These are phyloP conservation scores for Triticum urartu DNA, from an alignment of 176 grass and related monocot genomes.

Conservation along the genomic window DNA sequence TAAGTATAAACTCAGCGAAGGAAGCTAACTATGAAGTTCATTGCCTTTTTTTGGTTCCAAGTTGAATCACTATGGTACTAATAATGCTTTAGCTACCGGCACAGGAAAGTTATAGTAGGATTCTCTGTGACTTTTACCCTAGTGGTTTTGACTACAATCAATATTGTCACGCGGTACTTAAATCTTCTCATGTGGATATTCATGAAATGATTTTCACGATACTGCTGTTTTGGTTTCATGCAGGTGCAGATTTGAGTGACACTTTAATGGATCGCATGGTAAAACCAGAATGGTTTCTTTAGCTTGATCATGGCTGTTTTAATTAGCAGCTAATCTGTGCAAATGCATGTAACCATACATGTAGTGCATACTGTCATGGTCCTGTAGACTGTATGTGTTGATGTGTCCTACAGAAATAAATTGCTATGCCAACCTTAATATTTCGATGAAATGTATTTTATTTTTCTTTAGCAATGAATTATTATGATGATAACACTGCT, in stretches of 20 bases:
- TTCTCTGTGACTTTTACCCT: not conserved
- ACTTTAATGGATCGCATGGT: slow-evolving; percentile 98
- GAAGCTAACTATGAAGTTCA: not conserved
- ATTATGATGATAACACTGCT: not conserved
- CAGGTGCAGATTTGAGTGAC: slow-evolving; percentile 95
- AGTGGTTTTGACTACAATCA: not conserved
- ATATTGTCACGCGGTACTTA: not conserved
- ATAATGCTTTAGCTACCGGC: not conserved
- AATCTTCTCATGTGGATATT: not conserved
- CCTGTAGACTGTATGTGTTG: not conserved
- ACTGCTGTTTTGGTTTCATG: slow-evolving; percentile 31
- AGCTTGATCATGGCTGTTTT: not conserved
- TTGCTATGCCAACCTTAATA: not conserved
- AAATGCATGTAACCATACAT: not conserved
- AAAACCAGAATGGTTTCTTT: slow-evolving; percentile 31
- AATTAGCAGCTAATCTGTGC: not conserved
- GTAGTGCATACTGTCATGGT: not conserved
- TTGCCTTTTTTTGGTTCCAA: slow-evolving; percentile 10
- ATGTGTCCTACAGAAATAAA: not conserved
- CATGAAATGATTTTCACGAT: slow-evolving; percentile 3
- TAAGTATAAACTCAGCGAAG: not conserved
- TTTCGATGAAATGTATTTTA: not conserved
- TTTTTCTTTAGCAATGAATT: slow-evolving; percentile 5
- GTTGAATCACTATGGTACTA: not conserved
- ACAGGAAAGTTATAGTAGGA: not conserved